Percentiles rank a stretch among this genome's conserved stretches.
These are phyloP conservation scores for Coemansia sp. DNA, from an alignment of 192 early-diverging fungal species.

Conservation along the genomic window DNA sequence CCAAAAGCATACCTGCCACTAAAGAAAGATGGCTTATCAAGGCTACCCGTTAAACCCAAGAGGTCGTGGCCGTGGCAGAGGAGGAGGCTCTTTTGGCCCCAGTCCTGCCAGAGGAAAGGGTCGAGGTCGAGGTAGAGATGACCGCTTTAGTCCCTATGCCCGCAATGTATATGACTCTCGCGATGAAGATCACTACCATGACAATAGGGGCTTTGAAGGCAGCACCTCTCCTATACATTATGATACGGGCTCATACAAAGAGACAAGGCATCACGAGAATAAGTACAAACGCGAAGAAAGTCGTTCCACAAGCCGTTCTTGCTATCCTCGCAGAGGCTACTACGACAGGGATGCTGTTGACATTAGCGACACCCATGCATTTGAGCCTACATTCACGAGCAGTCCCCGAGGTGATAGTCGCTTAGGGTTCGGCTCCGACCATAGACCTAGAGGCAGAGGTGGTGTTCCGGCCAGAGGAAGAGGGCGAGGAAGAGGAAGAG, in stretches of 20 bases:
- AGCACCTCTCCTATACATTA: background rate
- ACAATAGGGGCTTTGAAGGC: background rate
- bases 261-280: background rate
- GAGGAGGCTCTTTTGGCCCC: background rate
- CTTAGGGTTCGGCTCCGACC: conserved; percentile 3
- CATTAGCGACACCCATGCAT: background rate
- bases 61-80: conserved; percentile 1
- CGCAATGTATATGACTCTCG: background rate
- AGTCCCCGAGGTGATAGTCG: background rate
- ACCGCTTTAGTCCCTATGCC: conserved; percentile 11
- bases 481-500: conserved; percentile 14
- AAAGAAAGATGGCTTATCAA: background rate
- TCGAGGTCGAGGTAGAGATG: conserved; percentile 8
- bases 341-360: conserved; percentile 11
- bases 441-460: conserved; percentile 12
- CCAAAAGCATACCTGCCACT: background rate
- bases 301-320: background rate
- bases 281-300: background rate
- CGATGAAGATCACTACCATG: background rate
- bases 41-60: background rate
- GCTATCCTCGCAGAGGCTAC: background rate
- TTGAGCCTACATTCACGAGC: background rate
- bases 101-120: background rate
- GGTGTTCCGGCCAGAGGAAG: conserved; percentile 1
- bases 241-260: background rate